A percentile compares a stretch with the other conserved stretches of the same genome.
Evolutionary conservation across 2,329 filamentous ascomycete genomes (phyloP).

Genomic region (Sporothrix brunneoviolacea): DNA sequence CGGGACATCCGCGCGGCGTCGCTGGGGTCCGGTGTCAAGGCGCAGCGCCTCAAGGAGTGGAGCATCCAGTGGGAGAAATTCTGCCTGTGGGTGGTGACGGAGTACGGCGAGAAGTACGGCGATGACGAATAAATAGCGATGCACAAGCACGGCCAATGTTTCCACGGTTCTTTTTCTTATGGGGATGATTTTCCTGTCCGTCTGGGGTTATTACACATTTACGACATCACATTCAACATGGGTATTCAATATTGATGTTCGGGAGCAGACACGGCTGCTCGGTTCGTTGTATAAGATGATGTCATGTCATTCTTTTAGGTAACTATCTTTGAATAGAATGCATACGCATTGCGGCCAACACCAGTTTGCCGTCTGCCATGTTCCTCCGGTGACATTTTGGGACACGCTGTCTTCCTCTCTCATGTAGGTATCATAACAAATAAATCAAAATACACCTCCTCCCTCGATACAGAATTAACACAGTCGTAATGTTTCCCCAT

Average conservation of each 20-base stretch:
- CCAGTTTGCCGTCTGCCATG: no score
- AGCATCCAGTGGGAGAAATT: constrained; percentile 78
- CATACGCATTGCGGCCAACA: no score
- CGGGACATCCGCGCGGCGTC: constrained; percentile 67
- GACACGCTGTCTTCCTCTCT: no score
- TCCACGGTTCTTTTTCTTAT: constrained; percentile 17
- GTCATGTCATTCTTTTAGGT: no score
- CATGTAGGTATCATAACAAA: no score
- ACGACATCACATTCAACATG: constrained; percentile 7
- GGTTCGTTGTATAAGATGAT: no score
- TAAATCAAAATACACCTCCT: no score
- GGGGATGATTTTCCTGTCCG: background rate
- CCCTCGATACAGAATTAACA: no score
- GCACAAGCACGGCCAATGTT: no score
- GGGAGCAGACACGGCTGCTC: background rate
- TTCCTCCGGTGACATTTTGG: no score
- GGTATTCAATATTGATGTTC: constrained; percentile 1
- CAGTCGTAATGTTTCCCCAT: no score
- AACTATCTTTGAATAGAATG: no score
- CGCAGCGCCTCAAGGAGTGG: constrained; percentile 70
- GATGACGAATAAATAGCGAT: constrained; percentile 22
- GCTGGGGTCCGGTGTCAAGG: constrained; percentile 63
- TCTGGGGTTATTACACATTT: background rate
- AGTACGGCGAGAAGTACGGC: constrained; percentile 62
- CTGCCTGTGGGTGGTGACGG: constrained; percentile 80